phyloP scores from a whole-genome alignment of 305 asterid genomes.

The Salvia sclarea region DNA sequence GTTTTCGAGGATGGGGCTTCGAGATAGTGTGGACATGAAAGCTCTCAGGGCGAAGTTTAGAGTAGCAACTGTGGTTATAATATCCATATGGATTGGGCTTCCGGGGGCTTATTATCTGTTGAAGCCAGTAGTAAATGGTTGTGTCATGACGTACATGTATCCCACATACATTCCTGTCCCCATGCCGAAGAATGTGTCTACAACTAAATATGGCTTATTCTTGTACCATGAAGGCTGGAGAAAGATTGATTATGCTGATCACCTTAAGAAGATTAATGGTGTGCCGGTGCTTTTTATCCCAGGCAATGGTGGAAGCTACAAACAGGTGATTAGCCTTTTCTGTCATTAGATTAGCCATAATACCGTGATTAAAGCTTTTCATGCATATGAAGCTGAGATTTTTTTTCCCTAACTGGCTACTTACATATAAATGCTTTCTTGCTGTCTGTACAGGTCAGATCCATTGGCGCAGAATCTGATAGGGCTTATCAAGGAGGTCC shows the following conservation, averaged over 20 bases:
- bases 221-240: constrained; percentile 98
- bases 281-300: constrained; percentile 96
- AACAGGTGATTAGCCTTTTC: constrained; percentile 70
- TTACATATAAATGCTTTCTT: constrained; percentile 27
- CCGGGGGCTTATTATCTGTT: constrained; percentile 59
- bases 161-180: constrained; percentile 90
- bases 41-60: constrained; percentile 45
- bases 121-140: constrained; percentile 79
- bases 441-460: constrained; percentile 69
- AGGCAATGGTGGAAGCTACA: constrained; percentile 98
- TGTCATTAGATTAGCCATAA: background rate
- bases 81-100: constrained; percentile 59
- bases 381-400: constrained; percentile 20
- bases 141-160: constrained; percentile 95
- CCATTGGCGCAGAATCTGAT: constrained; percentile 92
- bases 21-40: constrained; percentile 40
- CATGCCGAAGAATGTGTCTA: constrained; percentile 55
- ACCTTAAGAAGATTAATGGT: constrained; percentile 70
- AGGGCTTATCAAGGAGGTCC: constrained; percentile 96
- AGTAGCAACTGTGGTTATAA: constrained; percentile 50
- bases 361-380: constrained; percentile 15
- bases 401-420: constrained; percentile 17
- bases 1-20: constrained; percentile 25
- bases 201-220: constrained; percentile 64
- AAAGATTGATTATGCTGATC: constrained; percentile 72